Conservation (phyloP, 2,329 filamentous ascomycete species). For the Endoconidiophora polonica region DNA sequence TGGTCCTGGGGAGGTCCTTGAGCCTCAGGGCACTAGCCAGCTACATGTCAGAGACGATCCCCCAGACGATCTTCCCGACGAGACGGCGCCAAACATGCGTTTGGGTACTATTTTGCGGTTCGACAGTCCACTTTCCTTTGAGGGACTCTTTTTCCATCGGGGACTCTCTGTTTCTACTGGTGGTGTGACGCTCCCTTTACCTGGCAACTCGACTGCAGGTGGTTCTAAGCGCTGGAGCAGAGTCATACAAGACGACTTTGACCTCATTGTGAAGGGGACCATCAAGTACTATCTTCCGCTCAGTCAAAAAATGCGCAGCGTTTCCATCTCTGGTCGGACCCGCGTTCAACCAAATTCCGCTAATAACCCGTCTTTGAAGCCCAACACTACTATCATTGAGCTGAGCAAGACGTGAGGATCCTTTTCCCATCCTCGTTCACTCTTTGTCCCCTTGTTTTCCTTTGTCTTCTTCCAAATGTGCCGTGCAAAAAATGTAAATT, state of each 20-base stretch:
- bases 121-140: slow-evolving; percentile 75
- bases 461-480: background rate
- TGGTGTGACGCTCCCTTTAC: slow-evolving; percentile 64
- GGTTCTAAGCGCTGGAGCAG: slow-evolving; percentile 79
- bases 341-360: slow-evolving; percentile 45
- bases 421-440: background rate
- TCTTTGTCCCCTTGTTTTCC: background rate
- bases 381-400: slow-evolving; percentile 18
- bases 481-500: background rate
- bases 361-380: slow-evolving; percentile 29
- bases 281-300: slow-evolving; percentile 62
- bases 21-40: background rate
- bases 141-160: slow-evolving; percentile 73
- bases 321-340: slow-evolving; percentile 41
- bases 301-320: slow-evolving; percentile 41
- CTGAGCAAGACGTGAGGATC: background rate
- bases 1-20: slow-evolving; percentile 1
- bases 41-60: slow-evolving; percentile 21
- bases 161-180: slow-evolving; percentile 57
- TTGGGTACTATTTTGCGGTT: slow-evolving; percentile 80
- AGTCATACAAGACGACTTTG: slow-evolving; percentile 81
- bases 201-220: slow-evolving; percentile 77
- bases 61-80: slow-evolving; percentile 42
- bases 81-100: slow-evolving; percentile 65
- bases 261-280: slow-evolving; percentile 79